A percentile compares a stretch with the other conserved stretches of the same genome.
Evolutionary conservation across 2,329 filamentous ascomycete species (phyloP).

Genomic region (Epichloe scottii): DNA sequence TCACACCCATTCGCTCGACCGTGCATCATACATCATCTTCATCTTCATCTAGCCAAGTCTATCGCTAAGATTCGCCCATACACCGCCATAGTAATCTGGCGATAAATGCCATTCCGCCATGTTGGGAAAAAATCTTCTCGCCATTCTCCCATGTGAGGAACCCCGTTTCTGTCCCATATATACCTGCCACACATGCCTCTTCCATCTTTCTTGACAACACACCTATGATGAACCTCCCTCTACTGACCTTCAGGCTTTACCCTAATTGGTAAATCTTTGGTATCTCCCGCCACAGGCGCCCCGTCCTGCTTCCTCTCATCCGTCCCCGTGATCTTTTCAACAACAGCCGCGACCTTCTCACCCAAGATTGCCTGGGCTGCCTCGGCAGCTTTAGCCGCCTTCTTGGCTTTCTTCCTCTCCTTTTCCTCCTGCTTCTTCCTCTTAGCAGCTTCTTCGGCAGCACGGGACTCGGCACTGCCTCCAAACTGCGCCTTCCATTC

Average conservation of each 20-base stretch:
- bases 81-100: background rate
- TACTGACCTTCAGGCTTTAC: conserved; percentile 8
- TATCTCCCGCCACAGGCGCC: conserved; percentile 10
- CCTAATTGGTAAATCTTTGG: conserved; percentile 13
- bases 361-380: conserved; percentile 12
- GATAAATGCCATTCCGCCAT: background rate
- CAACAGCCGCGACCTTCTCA: conserved; percentile 3
- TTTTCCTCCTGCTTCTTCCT: conserved; percentile 38
- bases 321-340: background rate
- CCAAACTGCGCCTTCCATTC: conserved; percentile 74
- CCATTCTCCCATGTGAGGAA: background rate
- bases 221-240: background rate
- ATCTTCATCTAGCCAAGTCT: background rate
- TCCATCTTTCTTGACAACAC: too few species aligned
- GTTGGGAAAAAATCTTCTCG: background rate
- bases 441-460: conserved; percentile 38
- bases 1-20: too few species aligned
- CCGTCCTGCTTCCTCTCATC: conserved; percentile 9
- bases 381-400: conserved; percentile 25
- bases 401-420: conserved; percentile 23
- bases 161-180: background rate
- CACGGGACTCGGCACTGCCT: conserved; percentile 33
- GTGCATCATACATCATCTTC: too few species aligned
- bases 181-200: background rate
- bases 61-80: background rate